Conservation (phyloP, 108 stramenopile genomes). For the Schizochytrium sp. region DNA sequence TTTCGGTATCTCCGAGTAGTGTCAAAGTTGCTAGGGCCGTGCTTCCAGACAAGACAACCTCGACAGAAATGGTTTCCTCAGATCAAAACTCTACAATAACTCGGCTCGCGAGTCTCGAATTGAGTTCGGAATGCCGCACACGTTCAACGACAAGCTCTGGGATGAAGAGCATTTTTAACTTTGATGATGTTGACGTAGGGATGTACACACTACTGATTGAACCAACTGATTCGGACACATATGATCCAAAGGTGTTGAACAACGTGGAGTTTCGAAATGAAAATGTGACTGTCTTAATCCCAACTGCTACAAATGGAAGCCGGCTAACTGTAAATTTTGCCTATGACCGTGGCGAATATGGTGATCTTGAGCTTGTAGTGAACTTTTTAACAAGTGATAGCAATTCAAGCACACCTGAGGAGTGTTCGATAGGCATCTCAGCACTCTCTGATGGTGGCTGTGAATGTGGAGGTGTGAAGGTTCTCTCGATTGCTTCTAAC, state of each 20-base stretch:
- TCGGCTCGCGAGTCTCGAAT: no score
- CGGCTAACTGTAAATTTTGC: neutral
- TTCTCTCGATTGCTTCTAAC: neutral
- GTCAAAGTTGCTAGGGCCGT: no score
- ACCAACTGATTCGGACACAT: neutral
- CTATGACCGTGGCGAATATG: constrained; percentile 18
- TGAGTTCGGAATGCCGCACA: no score
- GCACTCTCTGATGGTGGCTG: constrained; percentile 28
- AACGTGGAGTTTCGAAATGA: neutral
- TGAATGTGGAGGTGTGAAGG: constrained; percentile 1
- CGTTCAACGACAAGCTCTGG: no score
- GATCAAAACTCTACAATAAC: no score
- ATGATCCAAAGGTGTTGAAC: no score
- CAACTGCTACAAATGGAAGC: neutral
- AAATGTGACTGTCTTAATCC: neutral
- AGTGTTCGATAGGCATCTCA: constrained; percentile 25
- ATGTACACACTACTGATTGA: neutral
- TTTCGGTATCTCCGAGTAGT: no score
- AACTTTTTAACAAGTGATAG: neutral
- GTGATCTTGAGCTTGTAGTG: constrained; percentile 13
- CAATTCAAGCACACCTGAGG: neutral
- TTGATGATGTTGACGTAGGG: no score
- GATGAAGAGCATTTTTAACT: no score
- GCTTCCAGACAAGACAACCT: no score
- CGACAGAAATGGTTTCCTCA: no score